These are phyloP conservation scores for Candida buenavistaensis DNA, from an alignment of 1,139 yeast genomes.

Conservation along the genomic window DNA sequence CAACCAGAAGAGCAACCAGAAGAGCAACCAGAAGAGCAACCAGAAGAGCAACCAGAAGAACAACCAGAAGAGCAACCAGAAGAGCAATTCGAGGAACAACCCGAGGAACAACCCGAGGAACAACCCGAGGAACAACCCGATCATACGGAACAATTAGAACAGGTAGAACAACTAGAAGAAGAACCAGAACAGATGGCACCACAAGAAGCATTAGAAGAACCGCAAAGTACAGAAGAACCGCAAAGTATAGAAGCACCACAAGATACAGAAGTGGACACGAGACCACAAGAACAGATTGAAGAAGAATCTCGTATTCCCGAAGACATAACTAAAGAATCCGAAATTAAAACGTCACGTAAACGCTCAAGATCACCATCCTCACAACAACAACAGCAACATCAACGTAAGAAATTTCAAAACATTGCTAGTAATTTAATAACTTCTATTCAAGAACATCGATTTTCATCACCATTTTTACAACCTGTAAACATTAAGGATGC, in stretches of 20 bases:
- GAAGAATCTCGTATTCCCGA: neutral
- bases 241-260: conserved; percentile 1
- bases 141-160: no score
- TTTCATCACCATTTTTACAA: conserved; percentile 70
- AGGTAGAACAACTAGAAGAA: no score
- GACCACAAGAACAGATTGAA: neutral
- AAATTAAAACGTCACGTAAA: conserved; percentile 10
- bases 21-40: no score
- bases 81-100: conserved; percentile 7
- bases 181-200: no score
- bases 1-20: conserved; percentile 11
- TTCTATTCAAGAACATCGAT: conserved; percentile 68
- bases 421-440: conserved; percentile 60
- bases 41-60: no score
- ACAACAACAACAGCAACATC: conserved; percentile 40
- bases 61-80: conserved; percentile 9
- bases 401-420: conserved; percentile 54
- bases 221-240: conserved; percentile 3
- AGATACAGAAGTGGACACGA: neutral
- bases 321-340: neutral
- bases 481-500: conserved; percentile 72
- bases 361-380: conserved; percentile 29
- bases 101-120: no score
- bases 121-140: no score
- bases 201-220: conserved; percentile 1